Percentiles rank a stretch among this genome's conserved stretches.
Conservation (phyloP, 495 filamentous ascomycete genomes). For the Penicillium manginii region DNA sequence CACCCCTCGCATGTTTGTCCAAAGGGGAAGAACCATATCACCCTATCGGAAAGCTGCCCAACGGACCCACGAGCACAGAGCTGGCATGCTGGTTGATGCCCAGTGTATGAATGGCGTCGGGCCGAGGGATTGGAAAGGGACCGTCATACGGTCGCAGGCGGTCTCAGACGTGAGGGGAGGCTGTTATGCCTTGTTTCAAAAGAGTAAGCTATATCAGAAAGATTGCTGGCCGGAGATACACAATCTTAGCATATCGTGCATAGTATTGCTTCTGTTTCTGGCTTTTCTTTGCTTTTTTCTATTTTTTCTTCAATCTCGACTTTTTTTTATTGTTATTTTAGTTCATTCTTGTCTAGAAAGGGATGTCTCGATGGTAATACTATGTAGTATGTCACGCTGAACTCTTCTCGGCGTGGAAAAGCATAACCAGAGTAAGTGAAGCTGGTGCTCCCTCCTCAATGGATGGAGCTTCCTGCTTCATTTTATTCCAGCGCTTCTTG, state of each 20-base stretch:
- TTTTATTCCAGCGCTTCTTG: not conserved
- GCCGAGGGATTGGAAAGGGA: not conserved
- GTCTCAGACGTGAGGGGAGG: slow-evolving; percentile 19
- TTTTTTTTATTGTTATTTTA: not conserved
- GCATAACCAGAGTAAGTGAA: not conserved
- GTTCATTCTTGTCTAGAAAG: slow-evolving; percentile 9
- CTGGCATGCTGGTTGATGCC: slow-evolving; percentile 18
- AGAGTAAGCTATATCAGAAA: slow-evolving; percentile 15
- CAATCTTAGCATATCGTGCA: not conserved
- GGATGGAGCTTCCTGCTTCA: slow-evolving; percentile 1
- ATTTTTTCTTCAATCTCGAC: not conserved
- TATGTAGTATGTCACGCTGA: not conserved
- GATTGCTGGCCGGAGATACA: not conserved
- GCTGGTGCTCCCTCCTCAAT: not conserved
- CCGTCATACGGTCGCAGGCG: not conserved
- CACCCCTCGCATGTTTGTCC: slow-evolving; percentile 22
- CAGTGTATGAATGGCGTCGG: slow-evolving; percentile 15
- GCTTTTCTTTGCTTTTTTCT: not conserved
- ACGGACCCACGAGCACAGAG: slow-evolving; percentile 11
- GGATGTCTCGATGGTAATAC: slow-evolving; percentile 5
- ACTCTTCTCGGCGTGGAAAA: not conserved
- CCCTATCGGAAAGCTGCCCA: slow-evolving; percentile 24
- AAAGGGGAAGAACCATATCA: slow-evolving; percentile 5
- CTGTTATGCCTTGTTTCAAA: not conserved
- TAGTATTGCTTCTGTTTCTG: slow-evolving; percentile 1